A percentile compares a stretch with the other conserved stretches of the same genome.
Conservation (phyloP, 768 basidiomycete species). For the Pholiota microspora region DNA sequence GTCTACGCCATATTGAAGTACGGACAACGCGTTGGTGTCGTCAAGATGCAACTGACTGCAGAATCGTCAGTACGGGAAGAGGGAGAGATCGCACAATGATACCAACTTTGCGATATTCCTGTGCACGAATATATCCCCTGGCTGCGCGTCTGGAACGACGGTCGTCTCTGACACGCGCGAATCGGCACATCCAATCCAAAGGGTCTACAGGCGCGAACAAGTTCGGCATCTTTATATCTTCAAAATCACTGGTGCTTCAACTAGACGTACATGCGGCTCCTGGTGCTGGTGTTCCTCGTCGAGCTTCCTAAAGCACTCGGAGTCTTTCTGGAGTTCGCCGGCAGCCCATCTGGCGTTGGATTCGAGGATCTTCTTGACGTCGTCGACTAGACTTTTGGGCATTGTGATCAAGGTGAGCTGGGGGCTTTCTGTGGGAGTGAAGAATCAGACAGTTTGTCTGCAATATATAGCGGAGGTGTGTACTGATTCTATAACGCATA, state of each 20-base stretch:
- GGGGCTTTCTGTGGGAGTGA: too few species aligned
- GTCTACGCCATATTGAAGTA: constrained; percentile 68
- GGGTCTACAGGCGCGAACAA: constrained; percentile 38
- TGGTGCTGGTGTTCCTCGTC: background rate
- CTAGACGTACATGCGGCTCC: background rate
- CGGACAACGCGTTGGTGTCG: constrained; percentile 67
- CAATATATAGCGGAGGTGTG: too few species aligned
- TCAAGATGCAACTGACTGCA: constrained; percentile 63
- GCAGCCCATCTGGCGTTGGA: background rate
- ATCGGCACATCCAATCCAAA: constrained; percentile 80
- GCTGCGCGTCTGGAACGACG: constrained; percentile 50
- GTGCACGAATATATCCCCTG: constrained; percentile 78
- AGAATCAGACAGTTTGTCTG: too few species aligned
- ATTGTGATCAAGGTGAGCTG: too few species aligned
- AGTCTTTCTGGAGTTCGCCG: background rate
- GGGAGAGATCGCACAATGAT: background rate
- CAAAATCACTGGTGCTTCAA: background rate
- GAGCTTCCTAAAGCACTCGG: background rate
- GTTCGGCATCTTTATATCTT: background rate
- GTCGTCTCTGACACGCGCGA: constrained; percentile 79
- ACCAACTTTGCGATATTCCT: constrained; percentile 83
- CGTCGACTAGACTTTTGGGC: too few species aligned
- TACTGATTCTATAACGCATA: too few species aligned
- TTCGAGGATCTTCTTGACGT: background rate
- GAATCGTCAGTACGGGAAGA: background rate